Base-by-base conservation (phyloP, 2,329 filamentous ascomycete genomes). In the Myriosclerotinia duriaeana region DNA sequence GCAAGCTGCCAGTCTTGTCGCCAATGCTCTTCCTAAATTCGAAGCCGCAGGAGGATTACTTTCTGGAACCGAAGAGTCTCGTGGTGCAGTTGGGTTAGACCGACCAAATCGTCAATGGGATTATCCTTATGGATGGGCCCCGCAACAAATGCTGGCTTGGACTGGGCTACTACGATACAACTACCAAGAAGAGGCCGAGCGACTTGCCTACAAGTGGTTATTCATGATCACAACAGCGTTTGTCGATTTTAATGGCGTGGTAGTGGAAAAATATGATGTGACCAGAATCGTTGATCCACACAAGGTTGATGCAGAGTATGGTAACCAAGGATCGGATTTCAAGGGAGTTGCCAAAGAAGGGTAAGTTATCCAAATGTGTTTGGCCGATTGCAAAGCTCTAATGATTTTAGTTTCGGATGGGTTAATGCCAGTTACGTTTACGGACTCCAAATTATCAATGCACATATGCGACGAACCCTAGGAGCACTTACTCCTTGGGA, bases 191-290 rank as follows among this genome's bases (percentile, higher is more conserved):
- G 93, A 97, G 69, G 93, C 93, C 1, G 91, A 97, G 79, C 84
- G 93, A 44, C 80, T 99, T 70, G 91, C 92, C 0, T 99, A 99
- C 79, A 93, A 95, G 78, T 99, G 95, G 95, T 81, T 97, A 64
- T 96, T 93, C 78, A 98, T 98, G 94, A 93, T 97, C 74, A 97
- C 92, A 67, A 97, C 96, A 79, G 93, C 95, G 0, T 98, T 98
- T 80, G 93, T 97, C 68, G 94, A 99, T 78, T 98, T 94, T 83
- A 98, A 98, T 76, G 95, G 95, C 50, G 93, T 97, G 11, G 94
- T 99, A 1, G 95, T 98, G 7, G 95, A 99, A 80, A 99, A 99
- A 81, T 99, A 99, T 80, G 92, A 99, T 78, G 95, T 99, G 68
- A 98, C 94, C 26, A 83, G 92, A 66, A 89, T 90, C 6, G 87